These are phyloP conservation scores for Madurella mycetomatis DNA, from an alignment of 2,329 filamentous ascomycete species.

Conservation along the genomic window DNA sequence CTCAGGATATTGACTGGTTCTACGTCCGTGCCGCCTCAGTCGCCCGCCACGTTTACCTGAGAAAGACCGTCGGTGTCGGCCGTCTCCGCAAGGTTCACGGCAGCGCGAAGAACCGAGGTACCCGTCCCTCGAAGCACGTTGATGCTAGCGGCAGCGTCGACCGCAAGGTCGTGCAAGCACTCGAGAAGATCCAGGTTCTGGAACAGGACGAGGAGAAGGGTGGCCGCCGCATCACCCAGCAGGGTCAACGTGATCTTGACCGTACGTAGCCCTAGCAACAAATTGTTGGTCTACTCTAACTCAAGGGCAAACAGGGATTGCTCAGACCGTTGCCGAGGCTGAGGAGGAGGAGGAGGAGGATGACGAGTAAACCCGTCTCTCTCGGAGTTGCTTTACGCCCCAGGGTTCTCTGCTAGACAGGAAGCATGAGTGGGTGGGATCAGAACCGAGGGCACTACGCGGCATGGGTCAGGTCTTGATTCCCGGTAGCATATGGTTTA, in stretches of 20 bases:
- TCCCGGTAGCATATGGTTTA: conserved; percentile 36
- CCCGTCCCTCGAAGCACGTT: conserved; percentile 87
- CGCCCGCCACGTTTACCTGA: conserved; percentile 97
- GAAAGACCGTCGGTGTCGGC: conserved; percentile 98
- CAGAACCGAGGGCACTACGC: conserved; percentile 15
- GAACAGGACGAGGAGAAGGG: conserved; percentile 99
- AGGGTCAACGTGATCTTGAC: conserved; percentile 98
- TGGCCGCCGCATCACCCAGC: conserved; percentile 96
- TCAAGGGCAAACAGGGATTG: conserved; percentile 53
- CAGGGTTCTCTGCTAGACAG: not conserved
- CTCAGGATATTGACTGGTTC: conserved; percentile 98
- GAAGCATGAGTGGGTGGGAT: not conserved
- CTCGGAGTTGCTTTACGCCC: not conserved
- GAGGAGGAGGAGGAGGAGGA: conserved; percentile 64
- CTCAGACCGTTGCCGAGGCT: conserved; percentile 72
- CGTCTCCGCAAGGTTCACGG: conserved; percentile 96
- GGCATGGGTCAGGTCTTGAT: conserved; percentile 28
- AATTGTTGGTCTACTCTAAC: not conserved
- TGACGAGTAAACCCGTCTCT: conserved; percentile 54
- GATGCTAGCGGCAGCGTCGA: conserved; percentile 93
- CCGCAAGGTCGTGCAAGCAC: conserved; percentile 93
- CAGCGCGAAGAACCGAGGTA: conserved; percentile 93
- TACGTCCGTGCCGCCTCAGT: conserved; percentile 87
- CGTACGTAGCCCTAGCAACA: conserved; percentile 42
- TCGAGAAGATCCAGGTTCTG: conserved; percentile 98